These are phyloP conservation scores for Pinus taeda DNA, from an alignment of 75 land plant species.

Conservation along the genomic window DNA sequence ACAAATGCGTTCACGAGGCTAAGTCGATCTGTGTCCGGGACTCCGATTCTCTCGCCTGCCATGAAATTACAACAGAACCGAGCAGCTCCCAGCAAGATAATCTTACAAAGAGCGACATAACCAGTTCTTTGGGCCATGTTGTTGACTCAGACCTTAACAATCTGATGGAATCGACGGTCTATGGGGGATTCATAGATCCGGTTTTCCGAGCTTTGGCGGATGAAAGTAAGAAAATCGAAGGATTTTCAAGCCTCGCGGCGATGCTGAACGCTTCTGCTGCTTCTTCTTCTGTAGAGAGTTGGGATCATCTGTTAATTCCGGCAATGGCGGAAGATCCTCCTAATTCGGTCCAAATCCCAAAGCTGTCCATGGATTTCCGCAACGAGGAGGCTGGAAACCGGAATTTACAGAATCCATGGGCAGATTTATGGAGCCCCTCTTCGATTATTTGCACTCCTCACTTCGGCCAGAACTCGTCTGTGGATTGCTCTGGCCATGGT, in stretches of 20 bases:
- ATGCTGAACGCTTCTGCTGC: background rate
- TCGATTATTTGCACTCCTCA: background rate
- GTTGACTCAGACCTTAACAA: background rate
- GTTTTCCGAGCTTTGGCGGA: background rate
- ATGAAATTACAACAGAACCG: too few species aligned
- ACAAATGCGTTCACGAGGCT: background rate
- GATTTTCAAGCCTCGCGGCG: slow-evolving; percentile 3
- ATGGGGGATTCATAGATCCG: slow-evolving; percentile 3
- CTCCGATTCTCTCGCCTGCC: too few species aligned
- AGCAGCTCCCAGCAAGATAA: background rate
- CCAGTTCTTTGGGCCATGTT: background rate
- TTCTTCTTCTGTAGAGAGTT: background rate
- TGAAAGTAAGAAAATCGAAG: background rate
- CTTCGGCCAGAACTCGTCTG: too few species aligned
- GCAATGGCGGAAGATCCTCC: too few species aligned
- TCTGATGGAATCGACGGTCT: slow-evolving; percentile 7
- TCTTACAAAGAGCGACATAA: background rate
- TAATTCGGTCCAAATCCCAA: background rate
- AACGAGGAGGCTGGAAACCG: background rate
- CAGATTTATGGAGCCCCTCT: slow-evolving; percentile 5
- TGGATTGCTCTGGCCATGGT: too few species aligned
- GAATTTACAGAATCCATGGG: background rate
- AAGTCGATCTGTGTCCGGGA: too few species aligned
- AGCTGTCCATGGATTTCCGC: slow-evolving; percentile 7
- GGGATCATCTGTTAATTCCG: background rate